Conservation (phyloP, 202 grass and related monocot species). For the Dendrocalamus latiflorus region DNA sequence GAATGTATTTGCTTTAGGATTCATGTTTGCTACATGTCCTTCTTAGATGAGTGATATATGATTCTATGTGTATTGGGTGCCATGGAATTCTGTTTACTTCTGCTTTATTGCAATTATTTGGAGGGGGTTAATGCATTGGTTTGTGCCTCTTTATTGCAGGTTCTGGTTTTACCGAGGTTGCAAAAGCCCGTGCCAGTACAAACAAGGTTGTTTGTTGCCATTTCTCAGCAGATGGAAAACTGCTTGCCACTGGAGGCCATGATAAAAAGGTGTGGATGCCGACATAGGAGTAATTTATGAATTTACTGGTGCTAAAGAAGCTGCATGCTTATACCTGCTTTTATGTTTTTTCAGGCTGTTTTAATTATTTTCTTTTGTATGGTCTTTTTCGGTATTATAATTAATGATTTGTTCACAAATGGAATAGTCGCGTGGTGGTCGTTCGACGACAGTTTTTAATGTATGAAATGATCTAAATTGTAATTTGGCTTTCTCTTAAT, state of each 20-base stretch:
- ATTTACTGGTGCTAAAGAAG: neutral
- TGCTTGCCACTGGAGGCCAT: constrained; percentile 95
- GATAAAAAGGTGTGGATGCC: constrained; percentile 78
- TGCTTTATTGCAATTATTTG: constrained; percentile 1
- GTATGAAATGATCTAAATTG: too few species aligned
- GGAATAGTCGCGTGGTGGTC: too few species aligned
- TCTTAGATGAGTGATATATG: neutral
- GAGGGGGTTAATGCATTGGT: neutral
- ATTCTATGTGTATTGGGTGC: neutral
- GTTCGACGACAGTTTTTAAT: too few species aligned
- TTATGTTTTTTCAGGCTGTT: constrained; percentile 50
- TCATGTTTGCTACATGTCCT: neutral
- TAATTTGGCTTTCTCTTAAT: too few species aligned
- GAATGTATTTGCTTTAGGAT: neutral
- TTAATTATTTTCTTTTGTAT: too few species aligned
- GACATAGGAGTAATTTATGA: neutral
- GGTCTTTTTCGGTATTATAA: too few species aligned
- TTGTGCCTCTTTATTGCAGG: constrained; percentile 32
- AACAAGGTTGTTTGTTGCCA: constrained; percentile 87
- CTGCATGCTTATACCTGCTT: neutral
- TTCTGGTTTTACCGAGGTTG: constrained; percentile 73
- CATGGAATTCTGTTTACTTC: neutral
- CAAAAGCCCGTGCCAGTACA: constrained; percentile 57
- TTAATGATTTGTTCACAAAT: too few species aligned
- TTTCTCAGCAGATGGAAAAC: constrained; percentile 88